Evolutionary conservation across 176 grass and related monocot species (phyloP), one percentile per base, ranked within the genome.

Genomic region (Aegilops bicornis): DNA sequence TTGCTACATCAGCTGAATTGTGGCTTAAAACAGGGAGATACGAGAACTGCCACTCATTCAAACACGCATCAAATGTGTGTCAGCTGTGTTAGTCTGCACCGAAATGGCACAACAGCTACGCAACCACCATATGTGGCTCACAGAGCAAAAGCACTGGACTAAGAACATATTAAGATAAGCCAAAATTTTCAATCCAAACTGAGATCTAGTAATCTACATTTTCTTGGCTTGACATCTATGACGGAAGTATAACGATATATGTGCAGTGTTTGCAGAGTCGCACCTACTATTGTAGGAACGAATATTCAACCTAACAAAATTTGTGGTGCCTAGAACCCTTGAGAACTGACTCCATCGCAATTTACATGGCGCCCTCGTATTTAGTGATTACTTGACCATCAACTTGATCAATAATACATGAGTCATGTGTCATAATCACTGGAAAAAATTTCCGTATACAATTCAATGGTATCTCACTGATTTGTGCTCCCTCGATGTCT

Each of bases 131-230:
- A 73, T 13, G 71, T 73, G 70, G 67, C 37, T 73, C 39, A 24
- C 37, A 14, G 37, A 8, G n/a, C 70, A 25, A 73, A 73, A 45
- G 6, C 37, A 73, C 22, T 25, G 70, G 40, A 25, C 37, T 3
- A 73, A n/a, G 12, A 67, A 67, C 3, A 16, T 2, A 33, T 33
- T 32, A 67, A 69, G 30, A 69, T 32, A 32, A 68, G 29, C 29
- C 14, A 68, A 30, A 68, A 32, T 8, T 32, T 27, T 47, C 47
- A 22, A 8, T 7, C 32, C 50, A 68, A 58, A 50, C 23, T 70
- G 72, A 23, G 35, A 83, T 83, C 35, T 6, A 31, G 30, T 31
- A 78, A 20, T 78, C 40, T 40, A 43, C 24, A 61, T 83, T 88
- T 83, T 87, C 47, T 50, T 50, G 23, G 11, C 19, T 62, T 37